Evolutionary conservation across 1,284 basidiomycete species (phyloP), one percentile per base, ranked within the genome.

Genomic region (Kwoniella shivajii): DNA sequence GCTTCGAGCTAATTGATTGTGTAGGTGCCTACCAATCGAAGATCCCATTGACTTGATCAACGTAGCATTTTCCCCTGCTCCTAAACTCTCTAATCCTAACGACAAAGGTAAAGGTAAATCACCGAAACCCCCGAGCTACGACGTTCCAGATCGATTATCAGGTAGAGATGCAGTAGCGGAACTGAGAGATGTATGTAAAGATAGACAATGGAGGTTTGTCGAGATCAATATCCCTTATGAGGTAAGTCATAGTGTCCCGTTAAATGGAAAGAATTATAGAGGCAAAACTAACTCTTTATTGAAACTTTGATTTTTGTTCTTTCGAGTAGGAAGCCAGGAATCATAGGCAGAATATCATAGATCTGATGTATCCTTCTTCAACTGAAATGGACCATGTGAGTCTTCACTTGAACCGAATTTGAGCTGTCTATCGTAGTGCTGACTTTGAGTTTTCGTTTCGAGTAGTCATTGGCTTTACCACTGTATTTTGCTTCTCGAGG

Each of bases 1-100:
- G n/a, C 13, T 16, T 24, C 39, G 46, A 30, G 52, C 43, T 54
- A 11, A 52, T 53, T 45, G 43, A 10, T 34, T 11, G 6, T 26
- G 33, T 60, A 91, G 89, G 51, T 84, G 88, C 67, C 69, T 92
- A 26, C 86, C 89, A 2, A 54, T 77, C 6, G 80, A 82, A 36
- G 89, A 92, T 71, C 87, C 92, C 0, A 93, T 99, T 53, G 95
- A 99, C 68, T 80, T 99, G 0, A 80, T 99, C 22, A 99, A 98
- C 68, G 93, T 99, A 3, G 92, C 90, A 0, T 99, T 99, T 65
- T 66, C 57, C 79, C 59, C 26, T 59, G 64, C 53, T 6, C 59
- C 57, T 9, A 57, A 44, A 33, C n/a, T 30, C 16, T 14, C 50
- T 18, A 57, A 50, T 56, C 57, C 50, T 30, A 54, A 61, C 7